Evolutionary conservation across 169 alveolate species (phyloP), one percentile per base, ranked within the genome.

Genomic region (Perkinsus chesapeaki): DNA sequence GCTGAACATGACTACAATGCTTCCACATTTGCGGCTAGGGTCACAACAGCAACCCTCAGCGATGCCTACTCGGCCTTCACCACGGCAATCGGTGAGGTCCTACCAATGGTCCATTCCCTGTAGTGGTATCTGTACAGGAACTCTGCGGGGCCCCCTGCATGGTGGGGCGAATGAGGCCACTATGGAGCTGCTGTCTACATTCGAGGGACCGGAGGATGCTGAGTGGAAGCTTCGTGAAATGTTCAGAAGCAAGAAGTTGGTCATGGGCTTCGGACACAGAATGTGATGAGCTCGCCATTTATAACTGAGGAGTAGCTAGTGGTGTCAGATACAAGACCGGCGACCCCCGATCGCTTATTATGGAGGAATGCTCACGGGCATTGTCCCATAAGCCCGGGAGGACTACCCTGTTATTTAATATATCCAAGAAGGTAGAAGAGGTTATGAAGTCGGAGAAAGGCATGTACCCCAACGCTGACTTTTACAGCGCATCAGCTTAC

Each of bases 141-240:
- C 96, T 7, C 94, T 96, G 73, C 95, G 96, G 95, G 98, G 98
- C 37, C 97, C 97, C 39, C 95, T 97, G 36, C 98, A 97, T 94
- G 98, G 98, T 73, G 98, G 98, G 39, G 98, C 98, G 16, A 97
- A 97, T 94, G 98, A 97, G 94, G 98, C 98, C 36, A 98, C 97
- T n/a, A 95, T 97, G 96, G 92, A 95, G 91, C 94, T 94, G 93
- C 91, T 95, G 23, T 90, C 94, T 48, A 93, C 92, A n/a, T 73
- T 96, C 39, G 93, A 48, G 37, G 48, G 92, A 7, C 92, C 92
- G 34, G 73, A 93, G 39, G 93, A 94, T 48, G 96, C 95, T 0
- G 95, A 93, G 92, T 48, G 73, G 48, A 94, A 93, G 91, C 94
- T 96, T 34, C 93, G 93, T 39, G 94, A 94, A 39, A 95, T 95